These are phyloP conservation scores for Pluteus cervinus DNA, from an alignment of 768 basidiomycete species.

Conservation along the genomic window DNA sequence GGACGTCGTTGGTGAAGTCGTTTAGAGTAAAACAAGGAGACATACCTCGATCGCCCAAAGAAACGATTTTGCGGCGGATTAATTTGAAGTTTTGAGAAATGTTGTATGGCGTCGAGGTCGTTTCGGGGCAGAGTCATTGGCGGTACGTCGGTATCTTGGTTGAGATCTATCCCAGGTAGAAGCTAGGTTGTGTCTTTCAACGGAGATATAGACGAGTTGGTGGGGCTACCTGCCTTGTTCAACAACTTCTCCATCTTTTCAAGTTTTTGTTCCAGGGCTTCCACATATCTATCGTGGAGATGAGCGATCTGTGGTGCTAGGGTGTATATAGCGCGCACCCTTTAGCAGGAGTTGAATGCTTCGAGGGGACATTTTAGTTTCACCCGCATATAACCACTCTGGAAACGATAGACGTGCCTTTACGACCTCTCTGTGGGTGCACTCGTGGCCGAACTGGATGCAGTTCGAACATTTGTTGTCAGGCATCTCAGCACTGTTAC, in stretches of 20 bases:
- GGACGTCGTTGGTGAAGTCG: neutral
- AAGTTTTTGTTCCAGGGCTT: slow-evolving; percentile 54
- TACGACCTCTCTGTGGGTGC: slow-evolving; percentile 63
- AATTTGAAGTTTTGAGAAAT: slow-evolving; percentile 30
- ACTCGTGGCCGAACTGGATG: slow-evolving; percentile 48
- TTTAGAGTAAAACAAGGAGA: neutral
- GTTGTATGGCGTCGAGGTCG: slow-evolving; percentile 26
- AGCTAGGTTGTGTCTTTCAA: too few relatives aligned
- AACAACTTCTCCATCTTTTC: slow-evolving; percentile 63
- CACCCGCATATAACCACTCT: slow-evolving; percentile 42
- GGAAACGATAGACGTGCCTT: slow-evolving; percentile 57
- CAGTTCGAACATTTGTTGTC: slow-evolving; percentile 63
- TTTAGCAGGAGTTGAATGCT: slow-evolving; percentile 59
- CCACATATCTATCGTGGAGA: slow-evolving; percentile 42
- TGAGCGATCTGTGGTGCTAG: slow-evolving; percentile 25
- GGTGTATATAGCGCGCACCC: slow-evolving; percentile 28
- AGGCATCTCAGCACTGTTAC: slow-evolving; percentile 65
- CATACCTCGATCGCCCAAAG: slow-evolving; percentile 42
- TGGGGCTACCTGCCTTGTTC: slow-evolving; percentile 42
- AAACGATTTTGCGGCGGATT: slow-evolving; percentile 36
- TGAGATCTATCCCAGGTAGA: slow-evolving; percentile 58
- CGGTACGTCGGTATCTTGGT: slow-evolving; percentile 41
- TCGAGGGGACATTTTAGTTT: too few relatives aligned
- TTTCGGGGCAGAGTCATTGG: slow-evolving; percentile 25
- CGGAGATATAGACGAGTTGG: too few relatives aligned